Evolutionary conservation across 257 asterid species (phyloP).

Genomic region (Gentiana macrophylla): DNA sequence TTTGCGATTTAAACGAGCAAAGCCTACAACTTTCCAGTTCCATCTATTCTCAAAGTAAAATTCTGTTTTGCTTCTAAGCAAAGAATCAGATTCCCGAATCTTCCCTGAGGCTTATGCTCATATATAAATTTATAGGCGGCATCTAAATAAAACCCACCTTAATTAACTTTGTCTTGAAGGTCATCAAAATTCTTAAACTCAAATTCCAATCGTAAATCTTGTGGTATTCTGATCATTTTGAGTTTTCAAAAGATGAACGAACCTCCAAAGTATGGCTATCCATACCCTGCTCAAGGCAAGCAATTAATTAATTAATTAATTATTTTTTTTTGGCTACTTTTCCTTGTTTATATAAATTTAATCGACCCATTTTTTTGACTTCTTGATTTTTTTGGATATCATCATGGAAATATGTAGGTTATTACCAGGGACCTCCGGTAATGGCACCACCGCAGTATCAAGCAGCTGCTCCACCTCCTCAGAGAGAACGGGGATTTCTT

Average conservation of each 20-base stretch:
- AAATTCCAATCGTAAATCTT: too few relatives aligned
- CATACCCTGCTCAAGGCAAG: neutral
- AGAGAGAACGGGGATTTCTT: slow-evolving; percentile 31
- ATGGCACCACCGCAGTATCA: slow-evolving; percentile 63
- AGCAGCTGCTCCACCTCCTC: slow-evolving; percentile 50
- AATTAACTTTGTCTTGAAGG: too few relatives aligned
- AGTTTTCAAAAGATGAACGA: neutral
- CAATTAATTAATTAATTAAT: neutral
- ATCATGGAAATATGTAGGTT: slow-evolving; percentile 26
- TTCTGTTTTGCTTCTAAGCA: too few relatives aligned
- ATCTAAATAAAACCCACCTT: too few relatives aligned
- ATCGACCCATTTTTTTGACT: neutral
- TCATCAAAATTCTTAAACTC: too few relatives aligned
- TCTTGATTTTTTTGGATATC: neutral
- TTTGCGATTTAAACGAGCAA: too few relatives aligned
- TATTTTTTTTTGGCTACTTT: neutral
- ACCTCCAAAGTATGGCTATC: neutral
- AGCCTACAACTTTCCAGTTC: too few relatives aligned
- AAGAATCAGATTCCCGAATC: too few relatives aligned
- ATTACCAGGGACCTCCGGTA: slow-evolving; percentile 72
- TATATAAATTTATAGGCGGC: too few relatives aligned
- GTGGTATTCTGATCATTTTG: neutral
- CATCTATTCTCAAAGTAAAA: too few relatives aligned
- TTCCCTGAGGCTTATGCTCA: too few relatives aligned
- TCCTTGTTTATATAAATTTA: neutral